Percentiles rank a stretch among this genome's conserved stretches.
phyloP scores from a whole-genome alignment of 2,329 filamentous ascomycete species.

The Pestalotiopsis sp. region DNA sequence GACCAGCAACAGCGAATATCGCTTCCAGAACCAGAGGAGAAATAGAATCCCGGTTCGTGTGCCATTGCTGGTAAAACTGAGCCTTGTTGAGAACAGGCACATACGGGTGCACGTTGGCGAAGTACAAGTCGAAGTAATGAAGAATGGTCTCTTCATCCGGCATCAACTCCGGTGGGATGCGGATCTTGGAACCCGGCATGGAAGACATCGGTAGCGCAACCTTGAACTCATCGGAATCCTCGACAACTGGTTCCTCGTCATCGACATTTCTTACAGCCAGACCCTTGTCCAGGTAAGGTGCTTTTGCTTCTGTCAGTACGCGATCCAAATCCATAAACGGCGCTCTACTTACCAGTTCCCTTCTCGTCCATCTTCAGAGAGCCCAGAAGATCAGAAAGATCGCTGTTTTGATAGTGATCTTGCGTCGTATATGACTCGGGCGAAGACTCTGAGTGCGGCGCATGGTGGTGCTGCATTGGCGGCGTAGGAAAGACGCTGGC shows the following conservation, averaged over 20 bases:
- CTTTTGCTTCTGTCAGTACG: slow-evolving; percentile 42
- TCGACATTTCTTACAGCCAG: slow-evolving; percentile 41
- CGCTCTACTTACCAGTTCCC: slow-evolving; percentile 71
- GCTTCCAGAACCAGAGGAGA: slow-evolving; percentile 89
- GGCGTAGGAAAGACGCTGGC: slow-evolving; percentile 58
- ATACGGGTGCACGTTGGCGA: slow-evolving; percentile 88
- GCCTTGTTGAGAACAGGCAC: slow-evolving; percentile 85
- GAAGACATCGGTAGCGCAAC: slow-evolving; percentile 69
- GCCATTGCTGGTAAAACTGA: slow-evolving; percentile 89
- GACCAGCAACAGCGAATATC: slow-evolving; percentile 85
- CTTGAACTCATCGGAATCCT: slow-evolving; percentile 75
- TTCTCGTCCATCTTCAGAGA: slow-evolving; percentile 85
- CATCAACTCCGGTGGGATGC: slow-evolving; percentile 93
- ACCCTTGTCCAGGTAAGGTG: slow-evolving; percentile 80
- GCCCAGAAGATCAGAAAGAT: slow-evolving; percentile 80
- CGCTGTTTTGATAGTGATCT: slow-evolving; percentile 65
- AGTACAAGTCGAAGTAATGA: slow-evolving; percentile 89
- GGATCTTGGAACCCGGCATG: slow-evolving; percentile 74
- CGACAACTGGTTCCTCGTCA: slow-evolving; percentile 65
- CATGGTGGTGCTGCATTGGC: slow-evolving; percentile 48
- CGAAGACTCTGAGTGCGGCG: slow-evolving; percentile 41
- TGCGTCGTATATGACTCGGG: slow-evolving; percentile 61
- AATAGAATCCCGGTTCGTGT: slow-evolving; percentile 77
- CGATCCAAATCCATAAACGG: background rate
- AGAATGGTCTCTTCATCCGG: slow-evolving; percentile 81